These are phyloP conservation scores for Taiozyma sp. DNA, from an alignment of 1,139 yeast species.

Conservation along the genomic window DNA sequence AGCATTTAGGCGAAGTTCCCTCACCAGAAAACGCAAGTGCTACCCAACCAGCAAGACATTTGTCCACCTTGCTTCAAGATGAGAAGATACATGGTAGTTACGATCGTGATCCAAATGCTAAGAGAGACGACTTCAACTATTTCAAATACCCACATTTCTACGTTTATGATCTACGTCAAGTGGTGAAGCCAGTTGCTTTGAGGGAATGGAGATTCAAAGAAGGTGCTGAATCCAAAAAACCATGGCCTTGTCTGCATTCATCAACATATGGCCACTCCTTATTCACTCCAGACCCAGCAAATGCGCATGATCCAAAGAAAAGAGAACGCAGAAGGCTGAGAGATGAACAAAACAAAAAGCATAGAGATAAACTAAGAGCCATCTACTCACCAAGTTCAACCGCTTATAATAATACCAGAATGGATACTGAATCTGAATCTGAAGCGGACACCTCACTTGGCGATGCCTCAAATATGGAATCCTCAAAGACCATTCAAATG, in stretches of 20 bases:
- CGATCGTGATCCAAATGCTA: constrained; percentile 84
- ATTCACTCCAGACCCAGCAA: constrained; percentile 26
- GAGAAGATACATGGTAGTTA: constrained; percentile 84
- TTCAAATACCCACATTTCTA: constrained; percentile 72
- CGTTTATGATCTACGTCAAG: constrained; percentile 76
- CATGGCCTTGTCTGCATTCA: constrained; percentile 31
- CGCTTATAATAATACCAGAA: background rate
- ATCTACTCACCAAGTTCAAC: constrained; percentile 8
- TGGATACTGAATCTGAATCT: background rate
- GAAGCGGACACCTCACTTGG: background rate
- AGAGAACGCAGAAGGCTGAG: constrained; percentile 29
- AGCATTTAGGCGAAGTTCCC: constrained; percentile 54
- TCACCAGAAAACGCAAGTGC: constrained; percentile 16
- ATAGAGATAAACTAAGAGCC: constrained; percentile 26
- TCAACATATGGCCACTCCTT: constrained; percentile 37
- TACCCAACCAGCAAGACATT: constrained; percentile 19
- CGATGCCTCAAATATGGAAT: background rate
- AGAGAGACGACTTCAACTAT: constrained; percentile 78
- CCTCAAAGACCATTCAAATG: constrained; percentile 2
- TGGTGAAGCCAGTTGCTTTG: constrained; percentile 74
- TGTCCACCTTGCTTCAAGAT: constrained; percentile 69
- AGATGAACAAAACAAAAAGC: constrained; percentile 28
- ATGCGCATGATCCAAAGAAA: constrained; percentile 25
- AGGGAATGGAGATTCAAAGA: constrained; percentile 64
- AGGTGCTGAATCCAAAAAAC: constrained; percentile 9